Evolutionary conservation across 306 rosid species (phyloP), one percentile per base, ranked within the genome.

Genomic region (Dalbergia cochinchinensis): DNA sequence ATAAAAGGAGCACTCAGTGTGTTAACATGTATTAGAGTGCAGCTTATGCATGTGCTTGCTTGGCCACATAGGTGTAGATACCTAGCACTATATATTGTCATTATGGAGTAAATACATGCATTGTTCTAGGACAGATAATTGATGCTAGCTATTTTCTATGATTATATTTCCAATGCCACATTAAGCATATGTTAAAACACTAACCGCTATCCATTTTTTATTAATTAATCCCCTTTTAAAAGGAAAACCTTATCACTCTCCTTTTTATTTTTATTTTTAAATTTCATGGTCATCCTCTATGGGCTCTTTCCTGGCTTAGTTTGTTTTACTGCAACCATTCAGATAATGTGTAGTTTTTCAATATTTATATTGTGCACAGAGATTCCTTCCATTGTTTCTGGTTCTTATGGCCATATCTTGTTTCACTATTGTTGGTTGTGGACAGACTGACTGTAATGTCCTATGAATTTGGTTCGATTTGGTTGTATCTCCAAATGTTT

Each of bases 301-400:
- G 35, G 44, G 22, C 44, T 57, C 78, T 44, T 20, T 54, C 65
- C 37, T 8, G 55, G 13, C 26, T 22, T 50, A 26, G 44, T 57
- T 44, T 73, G 67, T 22, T 55, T 65, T 20, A 31, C 58, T 45
- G 11, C 16, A 16, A 13, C 35, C 22, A 41, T 10, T 53, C n/a
- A 44, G 15, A 7, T 60, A 37, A 54, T 15, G 14, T 73, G 7
- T 41, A 63, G 16, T 47, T 65, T 19, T 44, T 50, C 7, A 69
- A 47, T 1, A 48, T 11, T 58, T 82, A 63, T 48, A 44, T 78
- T 34, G 73, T 67, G 65, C 31, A 18, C 20, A 68, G 62, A 9
- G 4, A 63, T 77, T 83, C 41, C 55, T 54, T 51, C 48, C 48
- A 20, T 71, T 41, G 53, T 77, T 69, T 77, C 62, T 59, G 42